A percentile compares a stretch with the other conserved stretches of the same genome.
Evolutionary conservation across 768 basidiomycete species (phyloP).

Genomic region (Tricholoma bakamatsutake): DNA sequence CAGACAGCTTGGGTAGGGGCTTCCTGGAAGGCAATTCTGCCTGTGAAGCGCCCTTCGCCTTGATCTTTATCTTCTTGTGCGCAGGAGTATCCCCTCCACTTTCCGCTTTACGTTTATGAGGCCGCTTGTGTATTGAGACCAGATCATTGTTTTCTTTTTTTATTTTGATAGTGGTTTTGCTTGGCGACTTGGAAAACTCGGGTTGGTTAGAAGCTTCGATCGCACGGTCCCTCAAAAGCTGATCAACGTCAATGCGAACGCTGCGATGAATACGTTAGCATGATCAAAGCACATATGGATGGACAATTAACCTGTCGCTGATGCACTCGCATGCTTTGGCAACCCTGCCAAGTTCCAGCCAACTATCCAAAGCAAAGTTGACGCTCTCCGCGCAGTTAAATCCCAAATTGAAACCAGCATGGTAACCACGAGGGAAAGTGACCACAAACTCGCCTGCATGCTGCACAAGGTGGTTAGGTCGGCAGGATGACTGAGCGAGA

Average conservation of each 20-base stretch:
- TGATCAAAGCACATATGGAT: neutral
- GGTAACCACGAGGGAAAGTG: constrained; percentile 92
- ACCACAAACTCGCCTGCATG: constrained; percentile 95
- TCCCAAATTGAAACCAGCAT: constrained; percentile 94
- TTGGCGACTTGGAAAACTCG: constrained; percentile 13
- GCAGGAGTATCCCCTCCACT: constrained; percentile 29
- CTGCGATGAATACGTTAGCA: constrained; percentile 32
- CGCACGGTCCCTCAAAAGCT: constrained; percentile 65
- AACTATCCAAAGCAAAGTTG: constrained; percentile 93
- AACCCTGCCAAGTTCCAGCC: constrained; percentile 82
- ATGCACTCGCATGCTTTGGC: constrained; percentile 76
- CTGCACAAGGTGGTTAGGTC: constrained; percentile 86
- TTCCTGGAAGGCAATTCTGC: constrained; percentile 9
- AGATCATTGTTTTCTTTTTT: constrained; percentile 18
- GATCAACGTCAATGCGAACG: constrained; percentile 91
- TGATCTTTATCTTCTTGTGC: constrained; percentile 44
- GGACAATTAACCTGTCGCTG: constrained; percentile 53
- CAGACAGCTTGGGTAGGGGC: constrained; percentile 34
- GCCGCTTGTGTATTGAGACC: constrained; percentile 26
- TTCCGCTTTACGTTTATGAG: constrained; percentile 38
- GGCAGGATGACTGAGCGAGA: constrained; percentile 72
- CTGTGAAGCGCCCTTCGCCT: constrained; percentile 19
- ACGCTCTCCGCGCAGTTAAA: constrained; percentile 97
- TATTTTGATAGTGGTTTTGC: constrained; percentile 18
- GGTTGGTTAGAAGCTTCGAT: constrained; percentile 30